Percentiles rank a stretch among this genome's conserved stretches.
phyloP scores from a whole-genome alignment of 768 basidiomycete species.

The Hypholoma fasciculare region DNA sequence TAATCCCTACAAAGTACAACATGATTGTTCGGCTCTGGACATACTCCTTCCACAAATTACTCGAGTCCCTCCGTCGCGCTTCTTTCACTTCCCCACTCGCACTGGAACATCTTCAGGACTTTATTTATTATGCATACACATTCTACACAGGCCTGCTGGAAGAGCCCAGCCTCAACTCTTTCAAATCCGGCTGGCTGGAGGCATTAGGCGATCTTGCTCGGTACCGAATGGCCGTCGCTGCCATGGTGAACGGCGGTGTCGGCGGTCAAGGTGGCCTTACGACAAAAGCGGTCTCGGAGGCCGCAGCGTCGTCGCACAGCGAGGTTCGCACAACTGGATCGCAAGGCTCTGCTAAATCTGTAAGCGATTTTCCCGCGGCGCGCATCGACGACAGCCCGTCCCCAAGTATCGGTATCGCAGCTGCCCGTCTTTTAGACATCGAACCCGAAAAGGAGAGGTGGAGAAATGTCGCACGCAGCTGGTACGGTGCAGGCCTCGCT shows the following conservation, averaged over 20 bases:
- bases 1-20: conserved; percentile 93
- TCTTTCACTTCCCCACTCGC: conserved; percentile 70
- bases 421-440: conserved; percentile 78
- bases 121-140: conserved; percentile 92
- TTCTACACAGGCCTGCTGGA: conserved; percentile 92
- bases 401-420: conserved; percentile 83
- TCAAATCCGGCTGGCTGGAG: conserved; percentile 90
- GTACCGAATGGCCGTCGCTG: conserved; percentile 96
- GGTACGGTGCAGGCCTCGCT: conserved; percentile 87
- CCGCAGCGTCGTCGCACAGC: conserved; percentile 24
- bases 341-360: conserved; percentile 34
- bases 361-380: conserved; percentile 50
- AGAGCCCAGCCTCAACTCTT: conserved; percentile 66
- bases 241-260: conserved; percentile 61
- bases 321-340: conserved; percentile 17
- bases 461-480: conserved; percentile 86
- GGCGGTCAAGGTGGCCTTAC: conserved; percentile 49
- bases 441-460: conserved; percentile 93
- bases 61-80: conserved; percentile 87
- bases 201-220: conserved; percentile 95
- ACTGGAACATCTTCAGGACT: conserved; percentile 90
- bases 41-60: conserved; percentile 84
- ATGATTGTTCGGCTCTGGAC: conserved; percentile 94
- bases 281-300: conserved; percentile 53
- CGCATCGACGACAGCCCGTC: conserved; percentile 65